Evolutionary conservation across 2,329 filamentous ascomycete species (phyloP).

Genomic region (Paramyrothecium roridum): DNA sequence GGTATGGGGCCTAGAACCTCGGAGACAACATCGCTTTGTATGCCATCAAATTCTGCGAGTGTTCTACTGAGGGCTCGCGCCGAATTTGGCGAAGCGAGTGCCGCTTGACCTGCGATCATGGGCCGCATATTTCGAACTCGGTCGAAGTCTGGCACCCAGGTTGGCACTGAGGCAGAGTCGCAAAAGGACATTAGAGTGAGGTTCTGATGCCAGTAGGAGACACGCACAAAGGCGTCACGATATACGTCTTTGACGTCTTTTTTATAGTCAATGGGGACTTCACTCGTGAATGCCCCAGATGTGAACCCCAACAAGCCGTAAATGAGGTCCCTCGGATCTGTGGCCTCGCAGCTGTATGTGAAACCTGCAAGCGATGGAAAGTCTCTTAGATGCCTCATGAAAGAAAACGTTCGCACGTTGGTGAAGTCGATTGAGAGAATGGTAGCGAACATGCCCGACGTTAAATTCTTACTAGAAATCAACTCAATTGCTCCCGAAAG

Average conservation of each 20-base stretch:
- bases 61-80: neutral
- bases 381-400: neutral
- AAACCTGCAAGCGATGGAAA: neutral
- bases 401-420: neutral
- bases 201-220: neutral
- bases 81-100: neutral
- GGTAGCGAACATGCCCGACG: neutral
- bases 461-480: neutral
- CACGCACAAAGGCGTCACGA: neutral
- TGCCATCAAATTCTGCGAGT: too few relatives aligned
- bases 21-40: neutral
- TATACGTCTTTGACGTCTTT: conserved; percentile 1
- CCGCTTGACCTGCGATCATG: neutral
- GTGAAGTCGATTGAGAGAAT: neutral
- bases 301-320: neutral
- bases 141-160: neutral
- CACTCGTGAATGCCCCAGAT: neutral
- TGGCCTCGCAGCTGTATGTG: neutral
- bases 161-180: neutral
- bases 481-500: neutral
- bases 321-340: neutral
- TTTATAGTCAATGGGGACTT: neutral
- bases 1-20: neutral
- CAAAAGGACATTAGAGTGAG: conserved; percentile 1
- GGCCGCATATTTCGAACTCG: neutral